Evolutionary conservation across 345 rosid species (phyloP).

Genomic region (Isatis tinctoria): DNA sequence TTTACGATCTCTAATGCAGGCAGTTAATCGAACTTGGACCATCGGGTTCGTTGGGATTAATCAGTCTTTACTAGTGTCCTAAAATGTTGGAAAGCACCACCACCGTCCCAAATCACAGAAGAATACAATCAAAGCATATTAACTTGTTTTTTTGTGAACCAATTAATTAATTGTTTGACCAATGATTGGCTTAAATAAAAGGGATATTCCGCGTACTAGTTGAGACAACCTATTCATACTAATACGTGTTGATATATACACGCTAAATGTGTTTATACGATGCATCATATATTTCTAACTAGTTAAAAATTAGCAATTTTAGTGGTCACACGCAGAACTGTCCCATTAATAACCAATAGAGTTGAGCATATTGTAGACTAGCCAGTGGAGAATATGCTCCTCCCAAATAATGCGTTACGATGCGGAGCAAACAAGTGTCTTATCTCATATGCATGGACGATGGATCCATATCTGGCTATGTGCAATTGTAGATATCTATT

Average conservation of each 20-base stretch:
- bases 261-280: not conserved
- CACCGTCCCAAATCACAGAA: conserved; percentile 23
- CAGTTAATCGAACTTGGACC: conserved; percentile 28
- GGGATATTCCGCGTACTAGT: conserved; percentile 2
- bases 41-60: conserved; percentile 9
- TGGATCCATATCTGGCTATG: conserved; percentile 6
- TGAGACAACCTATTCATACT: not conserved
- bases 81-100: conserved; percentile 25
- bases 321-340: not conserved
- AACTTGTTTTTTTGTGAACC: not conserved
- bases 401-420: not conserved
- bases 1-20: not conserved
- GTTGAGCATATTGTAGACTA: not conserved
- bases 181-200: conserved; percentile 2
- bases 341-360: not conserved
- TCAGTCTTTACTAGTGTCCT: conserved; percentile 15
- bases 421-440: not conserved
- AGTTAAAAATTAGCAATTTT: not conserved
- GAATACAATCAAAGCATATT: conserved; percentile 1
- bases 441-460: not conserved
- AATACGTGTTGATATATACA: not conserved
- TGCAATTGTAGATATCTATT: not conserved
- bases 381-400: conserved; percentile 4
- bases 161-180: not conserved
- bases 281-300: not conserved